These are phyloP conservation scores for Seiridium cupressi DNA, from an alignment of 2,329 filamentous ascomycete genomes.

Conservation along the genomic window DNA sequence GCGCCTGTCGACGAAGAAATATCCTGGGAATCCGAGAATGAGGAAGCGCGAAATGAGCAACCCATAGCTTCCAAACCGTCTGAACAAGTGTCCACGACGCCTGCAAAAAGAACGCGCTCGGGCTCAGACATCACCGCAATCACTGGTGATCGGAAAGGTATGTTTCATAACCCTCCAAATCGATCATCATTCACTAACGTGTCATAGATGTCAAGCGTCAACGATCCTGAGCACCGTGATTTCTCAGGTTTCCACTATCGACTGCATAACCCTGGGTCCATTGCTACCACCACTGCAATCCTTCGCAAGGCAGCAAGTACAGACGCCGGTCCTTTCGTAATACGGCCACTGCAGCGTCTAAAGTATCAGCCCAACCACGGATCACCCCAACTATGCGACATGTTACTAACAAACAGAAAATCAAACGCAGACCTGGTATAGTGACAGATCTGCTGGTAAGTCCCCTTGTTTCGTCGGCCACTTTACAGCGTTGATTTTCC, in stretches of 20 bases:
- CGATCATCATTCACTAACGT: slow-evolving; percentile 25
- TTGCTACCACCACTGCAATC: not conserved
- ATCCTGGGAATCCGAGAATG: slow-evolving; percentile 32
- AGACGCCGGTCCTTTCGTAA: not conserved
- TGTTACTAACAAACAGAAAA: not conserved
- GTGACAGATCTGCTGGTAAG: not conserved
- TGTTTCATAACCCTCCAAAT: not conserved
- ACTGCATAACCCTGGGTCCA: not conserved
- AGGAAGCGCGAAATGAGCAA: slow-evolving; percentile 19
- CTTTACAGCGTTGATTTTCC: not conserved
- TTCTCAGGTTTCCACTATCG: no score
- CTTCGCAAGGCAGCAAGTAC: not conserved
- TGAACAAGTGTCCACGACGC: slow-evolving; percentile 33
- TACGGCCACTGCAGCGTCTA: not conserved
- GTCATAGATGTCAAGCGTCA: slow-evolving; percentile 49
- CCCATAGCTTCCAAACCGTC: slow-evolving; percentile 17
- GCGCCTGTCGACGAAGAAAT: slow-evolving; percentile 25
- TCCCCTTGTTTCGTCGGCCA: not conserved
- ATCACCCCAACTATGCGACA: no score
- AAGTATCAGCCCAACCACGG: not conserved
- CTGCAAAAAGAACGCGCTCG: slow-evolving; percentile 25
- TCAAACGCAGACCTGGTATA: not conserved
- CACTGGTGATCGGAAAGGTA: slow-evolving; percentile 27
- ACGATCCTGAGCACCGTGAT: slow-evolving; percentile 35
- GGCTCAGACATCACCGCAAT: slow-evolving; percentile 22